Base-by-base conservation (phyloP, 1,284 basidiomycete species). In the Irpex sp. region DNA sequence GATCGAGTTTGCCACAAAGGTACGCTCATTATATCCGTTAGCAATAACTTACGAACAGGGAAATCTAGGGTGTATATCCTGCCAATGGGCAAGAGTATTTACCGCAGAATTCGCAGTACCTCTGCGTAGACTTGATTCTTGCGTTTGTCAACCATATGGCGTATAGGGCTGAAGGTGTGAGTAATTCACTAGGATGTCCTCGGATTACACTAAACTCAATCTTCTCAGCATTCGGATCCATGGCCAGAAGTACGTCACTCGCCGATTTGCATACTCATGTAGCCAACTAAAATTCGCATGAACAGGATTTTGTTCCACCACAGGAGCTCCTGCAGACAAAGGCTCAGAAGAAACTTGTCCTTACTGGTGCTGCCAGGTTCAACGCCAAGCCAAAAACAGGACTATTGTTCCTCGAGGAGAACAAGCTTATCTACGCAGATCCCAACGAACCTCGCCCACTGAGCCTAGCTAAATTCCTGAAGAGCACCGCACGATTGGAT, bases 381-480 rank as follows among this genome's bases (percentile, higher is more conserved):
- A 99, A 99, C 73, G 78, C 84, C n/a, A 99, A 99, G 78, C 97
- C 97, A 1, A 98, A 97, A 77, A 82, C 85, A 51, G 97, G 96
- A 0, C 76, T 99, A n/a, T 85, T 92, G 4, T 96, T 94, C 76
- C 80, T 97, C 44, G 93, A 96, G 74, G 92, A 96, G 70, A 90
- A 96, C 70, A 88, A 87, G 19, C 79, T 97, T 51, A 93, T 98
- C 65, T 91, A 89, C 72, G 79, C 84, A 9, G 88, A 91, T 62
- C 77, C 83, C 8, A 79, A 82, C 5, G 77, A 85, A 61, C 81
- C 85, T 57, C 87, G 81, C 67, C 78, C 78, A 38, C 82, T 80
- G 63, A 93, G 85, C 72, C 79, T 89, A 44, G 97, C 97, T 3
- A 84, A 74, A 47, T 98, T 98, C 76, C 79, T 99, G 66, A 96